Evolutionary conservation across 345 rosid species (phyloP).

Genomic region (Raphanus sativus): DNA sequence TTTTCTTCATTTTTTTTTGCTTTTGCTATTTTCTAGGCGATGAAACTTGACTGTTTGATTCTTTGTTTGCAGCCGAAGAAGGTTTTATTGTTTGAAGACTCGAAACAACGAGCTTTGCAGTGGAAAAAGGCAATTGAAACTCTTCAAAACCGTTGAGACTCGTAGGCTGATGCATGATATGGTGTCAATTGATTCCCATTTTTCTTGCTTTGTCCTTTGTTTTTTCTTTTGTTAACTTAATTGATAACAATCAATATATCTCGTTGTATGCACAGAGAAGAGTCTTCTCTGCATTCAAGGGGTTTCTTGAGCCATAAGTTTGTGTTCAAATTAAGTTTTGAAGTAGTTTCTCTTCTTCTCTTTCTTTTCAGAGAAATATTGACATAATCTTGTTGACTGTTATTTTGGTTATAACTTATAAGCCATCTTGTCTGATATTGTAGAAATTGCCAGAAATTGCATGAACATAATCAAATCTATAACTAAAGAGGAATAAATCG

Average conservation of each 20-base stretch:
- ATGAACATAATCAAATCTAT: neutral
- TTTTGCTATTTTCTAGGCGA: too few species aligned
- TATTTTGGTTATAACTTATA: neutral
- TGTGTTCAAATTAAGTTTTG: constrained; percentile 8
- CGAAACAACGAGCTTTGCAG: constrained; percentile 85
- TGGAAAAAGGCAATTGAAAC: constrained; percentile 96
- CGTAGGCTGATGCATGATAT: constrained; percentile 13
- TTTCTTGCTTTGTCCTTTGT: neutral
- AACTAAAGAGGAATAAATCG: neutral
- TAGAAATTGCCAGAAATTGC: too few species aligned
- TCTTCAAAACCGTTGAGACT: constrained; percentile 66
- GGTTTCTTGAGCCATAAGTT: neutral
- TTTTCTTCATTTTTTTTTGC: too few species aligned
- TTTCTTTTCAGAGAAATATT: neutral
- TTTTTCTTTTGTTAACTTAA: neutral
- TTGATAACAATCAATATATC: neutral
- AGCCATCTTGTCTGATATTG: neutral
- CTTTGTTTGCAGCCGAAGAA: constrained; percentile 64
- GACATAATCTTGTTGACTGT: neutral
- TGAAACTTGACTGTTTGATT: neutral
- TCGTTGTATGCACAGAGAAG: neutral
- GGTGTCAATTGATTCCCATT: neutral
- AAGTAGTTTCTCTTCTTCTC: neutral
- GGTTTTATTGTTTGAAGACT: constrained; percentile 82
- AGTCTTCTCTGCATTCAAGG: neutral